phyloP scores from a whole-genome alignment of 306 rosid species.

The Trifolium pratense region DNA sequence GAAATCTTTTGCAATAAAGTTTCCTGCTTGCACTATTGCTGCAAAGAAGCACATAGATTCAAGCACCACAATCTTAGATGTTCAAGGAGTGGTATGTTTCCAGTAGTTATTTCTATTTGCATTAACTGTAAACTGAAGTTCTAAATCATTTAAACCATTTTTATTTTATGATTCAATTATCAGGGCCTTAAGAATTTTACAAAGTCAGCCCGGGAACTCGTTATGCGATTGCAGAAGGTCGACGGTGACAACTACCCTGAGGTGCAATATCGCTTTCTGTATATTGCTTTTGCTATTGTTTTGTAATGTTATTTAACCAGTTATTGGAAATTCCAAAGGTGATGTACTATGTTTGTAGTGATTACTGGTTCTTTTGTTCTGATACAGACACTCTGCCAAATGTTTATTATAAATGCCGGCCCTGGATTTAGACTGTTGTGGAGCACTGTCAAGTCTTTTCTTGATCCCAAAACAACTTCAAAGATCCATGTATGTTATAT shows the following conservation, averaged over 20 bases:
- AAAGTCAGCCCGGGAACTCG: constrained; percentile 89
- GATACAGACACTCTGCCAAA: constrained; percentile 87
- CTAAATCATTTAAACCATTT: constrained; percentile 16
- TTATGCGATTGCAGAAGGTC: constrained; percentile 81
- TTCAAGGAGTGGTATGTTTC: constrained; percentile 92
- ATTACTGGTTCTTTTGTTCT: constrained; percentile 28
- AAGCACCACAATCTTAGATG: constrained; percentile 94
- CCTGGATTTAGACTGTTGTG: constrained; percentile 92
- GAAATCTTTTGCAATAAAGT: constrained; percentile 79
- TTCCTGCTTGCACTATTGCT: constrained; percentile 98
- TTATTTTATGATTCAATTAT: constrained; percentile 20
- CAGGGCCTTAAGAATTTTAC: constrained; percentile 96
- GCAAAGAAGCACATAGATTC: constrained; percentile 97
- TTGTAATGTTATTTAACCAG: constrained; percentile 16
- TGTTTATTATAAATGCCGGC: constrained; percentile 97
- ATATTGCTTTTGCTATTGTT: constrained; percentile 3
- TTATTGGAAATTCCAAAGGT: constrained; percentile 24
- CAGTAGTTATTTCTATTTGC: constrained; percentile 24
- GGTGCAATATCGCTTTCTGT: constrained; percentile 49
- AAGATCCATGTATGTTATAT: constrained; percentile 80
- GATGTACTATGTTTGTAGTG: constrained; percentile 6
- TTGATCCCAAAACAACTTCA: constrained; percentile 94
- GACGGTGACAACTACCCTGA: constrained; percentile 98
- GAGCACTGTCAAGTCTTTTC: constrained; percentile 89
- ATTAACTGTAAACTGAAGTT: constrained; percentile 17